phyloP scores from a whole-genome alignment of 176 grass and related monocot species.

The Ensete glaucum region DNA sequence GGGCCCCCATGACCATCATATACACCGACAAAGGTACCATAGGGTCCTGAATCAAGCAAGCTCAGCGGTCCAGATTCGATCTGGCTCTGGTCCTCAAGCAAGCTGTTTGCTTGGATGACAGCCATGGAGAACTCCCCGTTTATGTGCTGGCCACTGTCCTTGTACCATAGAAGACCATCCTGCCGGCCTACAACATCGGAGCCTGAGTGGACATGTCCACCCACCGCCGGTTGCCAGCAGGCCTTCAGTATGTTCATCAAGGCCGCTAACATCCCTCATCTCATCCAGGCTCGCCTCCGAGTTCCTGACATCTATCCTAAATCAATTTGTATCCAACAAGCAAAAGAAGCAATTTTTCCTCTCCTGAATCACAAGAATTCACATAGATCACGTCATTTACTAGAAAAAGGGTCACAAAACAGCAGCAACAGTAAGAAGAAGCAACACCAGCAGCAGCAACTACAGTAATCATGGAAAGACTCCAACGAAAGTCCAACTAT shows the following conservation, averaged over 20 bases:
- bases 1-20: conserved; percentile 25
- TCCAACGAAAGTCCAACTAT: background rate
- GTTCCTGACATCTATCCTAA: conserved; percentile 1
- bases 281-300: conserved; percentile 1
- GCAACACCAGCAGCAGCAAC: background rate
- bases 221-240: conserved; percentile 6
- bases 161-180: conserved; percentile 25
- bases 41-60: conserved; percentile 10
- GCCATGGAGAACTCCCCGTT: conserved; percentile 23
- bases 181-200: conserved; percentile 5
- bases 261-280: conserved; percentile 21
- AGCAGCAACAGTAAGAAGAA: background rate
- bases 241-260: conserved; percentile 15
- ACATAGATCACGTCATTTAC: background rate
- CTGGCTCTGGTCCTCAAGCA: conserved; percentile 25
- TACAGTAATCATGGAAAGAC: no score
- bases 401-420: background rate
- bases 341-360: background rate
- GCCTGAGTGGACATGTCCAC: background rate
- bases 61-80: conserved; percentile 17
- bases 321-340: background rate
- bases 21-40: conserved; percentile 15
- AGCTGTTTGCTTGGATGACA: conserved; percentile 22
- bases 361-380: background rate
- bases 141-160: conserved; percentile 17